Evolutionary conservation across 2,329 filamentous ascomycete genomes (phyloP).

Genomic region (Sporothrix brasiliensis): DNA sequence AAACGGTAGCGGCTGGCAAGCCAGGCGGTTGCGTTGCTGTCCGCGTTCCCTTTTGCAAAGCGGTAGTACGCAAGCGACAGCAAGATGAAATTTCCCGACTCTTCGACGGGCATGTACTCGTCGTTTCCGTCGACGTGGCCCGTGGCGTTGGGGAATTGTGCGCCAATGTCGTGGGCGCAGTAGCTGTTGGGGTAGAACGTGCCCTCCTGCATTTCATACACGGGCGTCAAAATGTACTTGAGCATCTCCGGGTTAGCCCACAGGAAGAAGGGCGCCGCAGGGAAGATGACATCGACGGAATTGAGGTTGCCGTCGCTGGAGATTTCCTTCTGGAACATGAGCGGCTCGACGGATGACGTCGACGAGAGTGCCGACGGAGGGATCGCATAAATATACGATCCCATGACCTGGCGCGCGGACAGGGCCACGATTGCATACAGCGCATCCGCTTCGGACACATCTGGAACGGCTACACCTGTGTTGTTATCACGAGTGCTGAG

Average conservation of each 20-base stretch:
- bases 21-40: constrained; percentile 55
- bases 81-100: constrained; percentile 75
- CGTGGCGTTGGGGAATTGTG: constrained; percentile 75
- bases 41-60: constrained; percentile 43
- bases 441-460: constrained; percentile 74
- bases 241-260: constrained; percentile 83
- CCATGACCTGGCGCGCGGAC: constrained; percentile 77
- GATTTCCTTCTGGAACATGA: constrained; percentile 84
- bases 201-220: constrained; percentile 79
- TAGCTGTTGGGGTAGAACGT: constrained; percentile 84
- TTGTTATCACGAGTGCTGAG: constrained; percentile 64
- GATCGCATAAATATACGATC: constrained; percentile 51
- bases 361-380: constrained; percentile 7
- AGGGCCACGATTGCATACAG: constrained; percentile 78
- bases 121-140: constrained; percentile 70
- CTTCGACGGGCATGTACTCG: constrained; percentile 76
- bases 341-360: constrained; percentile 64
- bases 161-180: constrained; percentile 75
- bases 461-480: constrained; percentile 60
- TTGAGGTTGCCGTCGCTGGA: constrained; percentile 84
- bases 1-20: constrained; percentile 59
- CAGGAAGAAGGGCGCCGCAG: constrained; percentile 81
- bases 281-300: constrained; percentile 86
- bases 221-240: constrained; percentile 75
- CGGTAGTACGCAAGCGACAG: constrained; percentile 64